Percentiles rank a stretch among this genome's conserved stretches.
Evolutionary conservation across 2,329 filamentous ascomycete species (phyloP).

Genomic region (Malbranchea zuffiana): DNA sequence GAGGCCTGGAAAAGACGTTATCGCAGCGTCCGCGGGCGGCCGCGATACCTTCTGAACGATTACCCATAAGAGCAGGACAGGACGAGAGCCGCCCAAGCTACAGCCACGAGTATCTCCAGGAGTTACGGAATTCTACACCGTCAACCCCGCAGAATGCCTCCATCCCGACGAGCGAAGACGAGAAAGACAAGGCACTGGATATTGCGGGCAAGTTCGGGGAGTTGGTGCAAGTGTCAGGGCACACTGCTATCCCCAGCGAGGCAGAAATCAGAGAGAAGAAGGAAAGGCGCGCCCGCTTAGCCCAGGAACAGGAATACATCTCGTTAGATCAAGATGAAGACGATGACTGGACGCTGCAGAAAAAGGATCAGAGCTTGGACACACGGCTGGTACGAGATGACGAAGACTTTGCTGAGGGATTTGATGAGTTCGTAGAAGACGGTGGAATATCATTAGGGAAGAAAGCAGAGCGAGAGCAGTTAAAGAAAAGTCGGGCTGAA

Average conservation of each 20-base stretch:
- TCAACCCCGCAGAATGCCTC: constrained; percentile 57
- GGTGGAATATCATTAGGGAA: constrained; percentile 66
- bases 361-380: constrained; percentile 53
- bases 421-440: constrained; percentile 83
- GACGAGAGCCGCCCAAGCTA: constrained; percentile 68
- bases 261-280: constrained; percentile 86
- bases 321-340: constrained; percentile 28
- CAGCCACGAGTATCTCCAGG: constrained; percentile 73
- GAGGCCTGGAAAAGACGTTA: constrained; percentile 57
- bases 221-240: constrained; percentile 22
- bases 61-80: constrained; percentile 49
- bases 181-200: constrained; percentile 37
- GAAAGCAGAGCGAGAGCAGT: constrained; percentile 63
- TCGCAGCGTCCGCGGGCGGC: constrained; percentile 44
- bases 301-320: constrained; percentile 51
- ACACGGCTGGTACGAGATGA: constrained; percentile 73
- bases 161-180: constrained; percentile 12
- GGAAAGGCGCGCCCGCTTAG: constrained; percentile 70
- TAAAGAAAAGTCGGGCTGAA: constrained; percentile 55
- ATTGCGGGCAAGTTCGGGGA: constrained; percentile 42
- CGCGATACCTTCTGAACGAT: constrained; percentile 37
- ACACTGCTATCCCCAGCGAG: constrained; percentile 58
- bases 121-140: constrained; percentile 76
- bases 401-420: constrained; percentile 86
- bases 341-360: constrained; percentile 39